Percentiles rank a stretch among this genome's conserved stretches.
phyloP scores from a whole-genome alignment of 2,329 filamentous ascomycete species.

The Calonectria pauciramosa region DNA sequence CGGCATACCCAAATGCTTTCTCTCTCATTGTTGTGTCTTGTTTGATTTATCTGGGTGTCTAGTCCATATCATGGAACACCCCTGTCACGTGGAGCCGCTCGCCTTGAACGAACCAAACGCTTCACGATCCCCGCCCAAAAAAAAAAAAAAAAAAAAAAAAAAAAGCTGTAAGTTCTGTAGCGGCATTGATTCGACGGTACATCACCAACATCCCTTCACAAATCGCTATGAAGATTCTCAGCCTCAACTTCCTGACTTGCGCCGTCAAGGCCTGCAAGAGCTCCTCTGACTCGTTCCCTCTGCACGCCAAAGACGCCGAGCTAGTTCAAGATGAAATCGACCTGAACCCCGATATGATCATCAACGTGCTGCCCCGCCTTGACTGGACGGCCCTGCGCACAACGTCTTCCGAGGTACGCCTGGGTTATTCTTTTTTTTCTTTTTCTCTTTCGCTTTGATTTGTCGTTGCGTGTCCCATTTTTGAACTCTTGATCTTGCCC shows the following conservation, averaged over 20 bases:
- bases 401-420: constrained; percentile 81
- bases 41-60: background rate
- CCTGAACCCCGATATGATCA: constrained; percentile 83
- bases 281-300: constrained; percentile 82
- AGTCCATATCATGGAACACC: constrained; percentile 1
- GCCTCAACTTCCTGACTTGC: constrained; percentile 96
- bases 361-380: constrained; percentile 87
- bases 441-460: background rate
- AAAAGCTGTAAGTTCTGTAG: constrained; percentile 49
- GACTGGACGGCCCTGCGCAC: constrained; percentile 87
- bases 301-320: constrained; percentile 93
- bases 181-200: constrained; percentile 10
- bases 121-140: constrained; percentile 33
- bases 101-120: constrained; percentile 21
- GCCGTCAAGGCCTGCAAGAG: constrained; percentile 95
- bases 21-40: background rate
- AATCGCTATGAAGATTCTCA: constrained; percentile 89
- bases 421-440: background rate
- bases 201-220: background rate
- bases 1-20: background rate
- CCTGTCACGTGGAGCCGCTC: constrained; percentile 50
- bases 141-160: constrained; percentile 49
- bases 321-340: constrained; percentile 90
- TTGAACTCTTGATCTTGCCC: background rate
- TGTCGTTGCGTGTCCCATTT: background rate